Evolutionary conservation across 352 stramenopile species (phyloP).

Genomic region (Globisporangium paroecandrum): DNA sequence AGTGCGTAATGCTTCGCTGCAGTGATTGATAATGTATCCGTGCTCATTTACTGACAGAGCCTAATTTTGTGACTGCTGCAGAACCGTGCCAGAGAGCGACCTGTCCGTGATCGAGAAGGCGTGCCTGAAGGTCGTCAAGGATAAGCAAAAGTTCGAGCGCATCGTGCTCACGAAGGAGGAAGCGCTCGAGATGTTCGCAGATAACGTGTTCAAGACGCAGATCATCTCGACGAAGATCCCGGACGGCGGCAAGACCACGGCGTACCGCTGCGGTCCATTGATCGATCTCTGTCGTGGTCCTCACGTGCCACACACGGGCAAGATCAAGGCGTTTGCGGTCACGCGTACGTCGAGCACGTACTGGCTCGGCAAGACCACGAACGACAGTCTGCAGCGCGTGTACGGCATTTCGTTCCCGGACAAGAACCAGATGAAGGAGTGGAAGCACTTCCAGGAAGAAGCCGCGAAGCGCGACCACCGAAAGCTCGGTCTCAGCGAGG

Average conservation of each 20-base stretch:
- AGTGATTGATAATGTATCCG: background rate
- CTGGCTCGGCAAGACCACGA: conserved; percentile 54
- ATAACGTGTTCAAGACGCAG: conserved; percentile 98
- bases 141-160: conserved; percentile 98
- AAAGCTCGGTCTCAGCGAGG: conserved; percentile 91
- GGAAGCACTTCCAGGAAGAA: conserved; percentile 90
- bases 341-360: conserved; percentile 95
- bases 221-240: conserved; percentile 97
- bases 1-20: conserved; percentile 19
- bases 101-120: conserved; percentile 90
- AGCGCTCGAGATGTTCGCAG: conserved; percentile 96
- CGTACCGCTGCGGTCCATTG: conserved; percentile 97
- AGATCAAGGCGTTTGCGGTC: conserved; percentile 94
- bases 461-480: conserved; percentile 96
- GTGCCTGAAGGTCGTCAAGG: conserved; percentile 92
- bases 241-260: conserved; percentile 94
- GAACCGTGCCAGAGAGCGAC: conserved; percentile 66
- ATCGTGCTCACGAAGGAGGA: conserved; percentile 98
- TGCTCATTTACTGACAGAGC: background rate
- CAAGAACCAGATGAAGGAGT: conserved; percentile 84
- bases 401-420: conserved; percentile 96
- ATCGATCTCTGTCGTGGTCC: conserved; percentile 97
- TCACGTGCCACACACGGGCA: conserved; percentile 93
- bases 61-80: conserved; percentile 14
- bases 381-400: conserved; percentile 93